Conservation (phyloP, 768 basidiomycete genomes). For the Podaxis sp. region DNA sequence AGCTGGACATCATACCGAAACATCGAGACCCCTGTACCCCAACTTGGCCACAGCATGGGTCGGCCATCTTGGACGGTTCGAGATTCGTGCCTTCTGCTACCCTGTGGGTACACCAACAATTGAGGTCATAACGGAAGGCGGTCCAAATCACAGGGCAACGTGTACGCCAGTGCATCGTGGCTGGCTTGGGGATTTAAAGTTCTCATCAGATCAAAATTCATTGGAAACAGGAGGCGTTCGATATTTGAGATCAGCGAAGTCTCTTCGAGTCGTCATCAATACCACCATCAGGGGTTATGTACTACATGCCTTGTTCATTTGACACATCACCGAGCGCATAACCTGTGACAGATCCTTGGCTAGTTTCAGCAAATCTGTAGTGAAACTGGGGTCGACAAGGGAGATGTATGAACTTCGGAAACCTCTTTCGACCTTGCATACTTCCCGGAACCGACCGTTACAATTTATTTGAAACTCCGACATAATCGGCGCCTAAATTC, state of each 20-base stretch:
- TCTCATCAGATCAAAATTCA: not conserved
- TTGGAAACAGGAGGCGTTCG: not conserved
- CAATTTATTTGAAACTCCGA: constrained; percentile 22
- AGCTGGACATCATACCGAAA: no score
- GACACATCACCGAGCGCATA: not conserved
- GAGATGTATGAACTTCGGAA: no score
- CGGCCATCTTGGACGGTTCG: no score
- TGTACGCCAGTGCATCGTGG: not conserved
- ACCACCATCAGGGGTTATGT: not conserved
- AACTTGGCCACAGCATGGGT: no score
- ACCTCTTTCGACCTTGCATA: no score
- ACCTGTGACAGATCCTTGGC: not conserved
- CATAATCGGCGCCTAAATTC: constrained; percentile 23
- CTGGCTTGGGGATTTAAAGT: constrained; percentile 1
- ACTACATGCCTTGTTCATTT: not conserved
- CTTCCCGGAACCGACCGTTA: not conserved
- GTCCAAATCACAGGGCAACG: not conserved
- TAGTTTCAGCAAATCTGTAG: not conserved
- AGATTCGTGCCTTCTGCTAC: not conserved
- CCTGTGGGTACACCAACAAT: not conserved
- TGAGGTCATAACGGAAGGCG: not conserved
- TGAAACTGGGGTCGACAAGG: no score
- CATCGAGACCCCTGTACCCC: no score
- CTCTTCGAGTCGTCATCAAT: not conserved
- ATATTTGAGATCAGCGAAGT: not conserved